Conservation (phyloP, 169 alveolate species). For the Plasmodium gonderi region DNA sequence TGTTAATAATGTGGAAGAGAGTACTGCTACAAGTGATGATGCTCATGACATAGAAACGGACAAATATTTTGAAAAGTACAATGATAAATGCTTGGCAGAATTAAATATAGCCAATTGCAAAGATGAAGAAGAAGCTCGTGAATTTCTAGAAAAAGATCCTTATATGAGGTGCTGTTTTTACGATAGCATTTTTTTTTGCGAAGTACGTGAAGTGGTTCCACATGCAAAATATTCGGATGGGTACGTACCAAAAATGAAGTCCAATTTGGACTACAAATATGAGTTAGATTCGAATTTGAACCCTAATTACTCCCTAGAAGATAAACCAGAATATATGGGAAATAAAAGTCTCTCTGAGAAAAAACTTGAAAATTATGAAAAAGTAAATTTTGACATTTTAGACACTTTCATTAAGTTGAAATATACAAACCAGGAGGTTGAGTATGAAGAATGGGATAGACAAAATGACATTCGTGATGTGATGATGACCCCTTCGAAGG, state of each 20-base stretch:
- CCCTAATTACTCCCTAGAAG: slow-evolving; percentile 50
- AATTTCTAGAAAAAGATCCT: slow-evolving; percentile 74
- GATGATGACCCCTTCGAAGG: too few species aligned
- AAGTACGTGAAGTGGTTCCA: slow-evolving; percentile 69
- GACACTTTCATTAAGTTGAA: slow-evolving; percentile 64
- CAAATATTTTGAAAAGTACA: neutral
- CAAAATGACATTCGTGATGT: neutral
- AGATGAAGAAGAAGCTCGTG: slow-evolving; percentile 74
- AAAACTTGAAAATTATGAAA: neutral
- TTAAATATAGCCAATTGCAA: slow-evolving; percentile 40
- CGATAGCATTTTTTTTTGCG: slow-evolving; percentile 67
- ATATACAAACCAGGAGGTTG: slow-evolving; percentile 29
- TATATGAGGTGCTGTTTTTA: slow-evolving; percentile 74
- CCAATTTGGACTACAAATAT: slow-evolving; percentile 36
- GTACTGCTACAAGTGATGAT: too few species aligned
- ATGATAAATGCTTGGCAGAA: slow-evolving; percentile 56
- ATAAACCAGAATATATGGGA: slow-evolving; percentile 53
- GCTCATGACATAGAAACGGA: neutral
- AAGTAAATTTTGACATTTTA: slow-evolving; percentile 28
- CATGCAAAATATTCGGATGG: slow-evolving; percentile 43
- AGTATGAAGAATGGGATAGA: neutral
- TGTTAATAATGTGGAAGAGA: neutral
- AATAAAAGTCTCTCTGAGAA: slow-evolving; percentile 20
- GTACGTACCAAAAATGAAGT: slow-evolving; percentile 35
- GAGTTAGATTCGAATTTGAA: slow-evolving; percentile 26